Evolutionary conservation across 2,329 filamentous ascomycete genomes (phyloP).

Genomic region (Leptosphaerulina australis): DNA sequence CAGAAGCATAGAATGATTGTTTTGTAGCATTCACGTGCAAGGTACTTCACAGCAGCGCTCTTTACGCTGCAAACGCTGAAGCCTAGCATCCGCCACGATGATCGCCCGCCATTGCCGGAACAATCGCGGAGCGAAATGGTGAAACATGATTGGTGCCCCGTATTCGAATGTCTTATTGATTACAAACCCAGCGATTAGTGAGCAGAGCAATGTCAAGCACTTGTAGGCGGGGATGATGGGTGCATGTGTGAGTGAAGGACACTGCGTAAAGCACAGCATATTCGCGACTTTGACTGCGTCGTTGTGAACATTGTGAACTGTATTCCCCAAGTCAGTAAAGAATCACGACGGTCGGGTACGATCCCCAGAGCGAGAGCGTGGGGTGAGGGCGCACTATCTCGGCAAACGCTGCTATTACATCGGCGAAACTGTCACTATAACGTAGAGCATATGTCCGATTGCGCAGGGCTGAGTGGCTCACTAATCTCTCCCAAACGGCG

Average conservation of each 20-base stretch:
- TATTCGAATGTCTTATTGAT: conserved; percentile 7
- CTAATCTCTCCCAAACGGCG: conserved; percentile 16
- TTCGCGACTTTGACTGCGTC: neutral
- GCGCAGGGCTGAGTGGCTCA: conserved; percentile 19
- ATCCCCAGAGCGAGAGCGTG: conserved; percentile 9
- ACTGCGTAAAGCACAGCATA: conserved; percentile 2
- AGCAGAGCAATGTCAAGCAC: conserved; percentile 2
- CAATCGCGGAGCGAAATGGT: conserved; percentile 1
- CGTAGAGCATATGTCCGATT: conserved; percentile 10
- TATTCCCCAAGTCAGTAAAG: neutral
- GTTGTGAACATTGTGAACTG: conserved; percentile 2
- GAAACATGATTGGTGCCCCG: conserved; percentile 10
- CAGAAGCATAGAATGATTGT: neutral
- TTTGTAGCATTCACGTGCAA: conserved; percentile 10
- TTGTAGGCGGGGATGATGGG: neutral
- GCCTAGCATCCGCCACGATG: conserved; percentile 6
- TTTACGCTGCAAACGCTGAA: conserved; percentile 11
- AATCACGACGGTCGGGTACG: conserved; percentile 5
- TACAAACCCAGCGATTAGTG: conserved; percentile 14
- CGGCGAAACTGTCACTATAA: conserved; percentile 9
- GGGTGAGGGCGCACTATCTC: conserved; percentile 16
- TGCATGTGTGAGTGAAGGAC: neutral
- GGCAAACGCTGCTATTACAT: conserved; percentile 16
- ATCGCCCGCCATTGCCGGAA: conserved; percentile 9
- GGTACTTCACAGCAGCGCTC: neutral